Evolutionary conservation across 2,329 filamentous ascomycete genomes (phyloP).

Genomic region (Fusarium sp.): DNA sequence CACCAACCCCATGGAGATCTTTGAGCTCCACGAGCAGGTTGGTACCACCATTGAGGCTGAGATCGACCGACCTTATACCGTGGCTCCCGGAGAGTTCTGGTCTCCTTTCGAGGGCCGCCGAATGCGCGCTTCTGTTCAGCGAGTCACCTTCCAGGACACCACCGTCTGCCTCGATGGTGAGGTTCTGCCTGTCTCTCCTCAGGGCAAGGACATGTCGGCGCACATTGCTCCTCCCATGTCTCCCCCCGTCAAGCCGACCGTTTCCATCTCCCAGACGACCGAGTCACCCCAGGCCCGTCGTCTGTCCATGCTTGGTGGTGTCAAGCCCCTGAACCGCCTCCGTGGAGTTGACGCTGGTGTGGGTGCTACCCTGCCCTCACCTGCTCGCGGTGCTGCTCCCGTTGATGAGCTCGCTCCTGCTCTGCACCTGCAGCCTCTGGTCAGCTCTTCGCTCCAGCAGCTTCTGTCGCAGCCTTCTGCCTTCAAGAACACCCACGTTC

Average conservation of each 20-base stretch:
- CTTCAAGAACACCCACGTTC: slow-evolving; percentile 90
- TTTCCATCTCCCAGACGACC: slow-evolving; percentile 51
- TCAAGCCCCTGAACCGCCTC: slow-evolving; percentile 48
- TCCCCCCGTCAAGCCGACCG: slow-evolving; percentile 67
- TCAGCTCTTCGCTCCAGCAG: slow-evolving; percentile 73
- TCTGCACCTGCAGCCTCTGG: slow-evolving; percentile 61
- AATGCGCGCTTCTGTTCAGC: slow-evolving; percentile 77
- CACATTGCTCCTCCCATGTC: slow-evolving; percentile 69
- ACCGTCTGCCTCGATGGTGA: slow-evolving; percentile 82
- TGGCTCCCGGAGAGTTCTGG: slow-evolving; percentile 64
- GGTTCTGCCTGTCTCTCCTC: slow-evolving; percentile 63
- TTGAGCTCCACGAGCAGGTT: slow-evolving; percentile 84
- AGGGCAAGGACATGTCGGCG: slow-evolving; percentile 81
- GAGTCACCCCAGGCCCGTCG: slow-evolving; percentile 53
- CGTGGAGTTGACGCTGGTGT: slow-evolving; percentile 43
- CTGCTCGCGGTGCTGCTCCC: slow-evolving; percentile 40
- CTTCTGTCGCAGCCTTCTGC: slow-evolving; percentile 80
- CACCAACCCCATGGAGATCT: slow-evolving; percentile 83
- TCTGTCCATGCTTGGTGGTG: slow-evolving; percentile 46
- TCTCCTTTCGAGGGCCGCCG: slow-evolving; percentile 78
- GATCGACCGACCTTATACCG: slow-evolving; percentile 76
- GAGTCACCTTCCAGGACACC: slow-evolving; percentile 80
- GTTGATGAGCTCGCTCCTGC: slow-evolving; percentile 61
- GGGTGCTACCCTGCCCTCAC: slow-evolving; percentile 31
- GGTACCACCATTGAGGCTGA: slow-evolving; percentile 80